Percentiles rank a stretch among this genome's conserved stretches.
These are phyloP conservation scores for Orbilia brochopaga DNA, from an alignment of 2,329 filamentous ascomycete genomes.

Conservation along the genomic window DNA sequence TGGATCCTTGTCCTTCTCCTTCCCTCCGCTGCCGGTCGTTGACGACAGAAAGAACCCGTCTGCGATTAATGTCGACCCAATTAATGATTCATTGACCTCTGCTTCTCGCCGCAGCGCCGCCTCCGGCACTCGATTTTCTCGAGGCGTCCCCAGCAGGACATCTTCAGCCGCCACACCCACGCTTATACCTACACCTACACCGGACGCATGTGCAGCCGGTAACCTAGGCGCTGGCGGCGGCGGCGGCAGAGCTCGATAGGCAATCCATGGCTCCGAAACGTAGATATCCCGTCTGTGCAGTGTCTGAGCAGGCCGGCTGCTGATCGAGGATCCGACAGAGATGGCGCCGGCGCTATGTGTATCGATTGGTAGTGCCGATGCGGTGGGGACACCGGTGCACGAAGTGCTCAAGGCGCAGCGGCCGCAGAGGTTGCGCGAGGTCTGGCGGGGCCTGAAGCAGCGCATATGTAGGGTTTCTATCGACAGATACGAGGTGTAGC, in stretches of 20 bases:
- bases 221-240: constrained; percentile 77
- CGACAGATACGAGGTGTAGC: constrained; percentile 1
- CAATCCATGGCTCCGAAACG: constrained; percentile 30
- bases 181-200: too few relatives aligned
- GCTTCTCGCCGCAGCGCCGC: neutral
- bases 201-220: constrained; percentile 69
- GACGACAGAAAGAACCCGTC: constrained; percentile 22
- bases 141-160: constrained; percentile 66
- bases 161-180: constrained; percentile 75
- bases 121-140: neutral
- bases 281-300: neutral
- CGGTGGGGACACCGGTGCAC: constrained; percentile 8
- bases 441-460: constrained; percentile 34
- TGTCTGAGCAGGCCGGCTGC: neutral
- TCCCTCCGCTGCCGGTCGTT: neutral
- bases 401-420: constrained; percentile 38
- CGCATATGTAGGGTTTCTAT: constrained; percentile 10
- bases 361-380: constrained; percentile 28
- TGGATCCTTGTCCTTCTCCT: constrained; percentile 39
- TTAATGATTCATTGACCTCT: neutral
- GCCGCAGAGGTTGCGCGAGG: constrained; percentile 21
- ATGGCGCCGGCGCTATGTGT: constrained; percentile 1
- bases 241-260: constrained; percentile 7
- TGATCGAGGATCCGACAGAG: constrained; percentile 6
- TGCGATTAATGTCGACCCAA: neutral